Evolutionary conservation across 352 stramenopile genomes (phyloP).

Genomic region (Phytopythium sindhum): DNA sequence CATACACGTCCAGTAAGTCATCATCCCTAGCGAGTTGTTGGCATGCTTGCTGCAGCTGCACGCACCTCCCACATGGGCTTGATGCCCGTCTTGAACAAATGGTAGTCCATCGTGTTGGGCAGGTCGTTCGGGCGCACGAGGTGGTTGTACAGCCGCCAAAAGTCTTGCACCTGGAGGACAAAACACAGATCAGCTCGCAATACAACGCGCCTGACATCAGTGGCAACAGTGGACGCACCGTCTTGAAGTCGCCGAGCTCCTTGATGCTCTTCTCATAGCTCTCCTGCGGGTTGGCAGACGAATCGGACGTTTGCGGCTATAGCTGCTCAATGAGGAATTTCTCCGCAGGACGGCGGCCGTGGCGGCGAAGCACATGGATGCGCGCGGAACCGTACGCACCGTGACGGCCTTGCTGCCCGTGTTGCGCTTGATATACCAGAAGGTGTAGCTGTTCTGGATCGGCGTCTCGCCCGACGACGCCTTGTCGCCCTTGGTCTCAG

Average conservation of each 20-base stretch:
- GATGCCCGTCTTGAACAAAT: constrained; percentile 93
- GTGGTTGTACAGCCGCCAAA: constrained; percentile 94
- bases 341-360: constrained; percentile 9
- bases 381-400: constrained; percentile 21
- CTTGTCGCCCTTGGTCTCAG: constrained; percentile 22
- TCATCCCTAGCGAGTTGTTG: background rate
- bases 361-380: too few relatives aligned
- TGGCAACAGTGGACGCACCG: constrained; percentile 24
- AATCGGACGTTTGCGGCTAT: constrained; percentile 1
- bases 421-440: constrained; percentile 89
- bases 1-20: background rate
- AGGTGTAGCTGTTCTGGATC: constrained; percentile 89
- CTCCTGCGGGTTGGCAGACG: constrained; percentile 34
- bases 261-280: constrained; percentile 95
- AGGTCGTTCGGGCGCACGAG: constrained; percentile 90
- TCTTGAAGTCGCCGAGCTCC: constrained; percentile 90
- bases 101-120: constrained; percentile 89
- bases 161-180: constrained; percentile 76
- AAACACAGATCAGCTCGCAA: background rate
- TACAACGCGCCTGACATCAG: background rate
- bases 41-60: background rate
- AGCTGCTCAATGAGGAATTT: constrained; percentile 7
- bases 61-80: constrained; percentile 91
- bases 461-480: constrained; percentile 40
- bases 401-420: constrained; percentile 71